A percentile compares a stretch with the other conserved stretches of the same genome.
Conservation (phyloP, 176 grass and related monocot species). For the Lolium perenne region DNA sequence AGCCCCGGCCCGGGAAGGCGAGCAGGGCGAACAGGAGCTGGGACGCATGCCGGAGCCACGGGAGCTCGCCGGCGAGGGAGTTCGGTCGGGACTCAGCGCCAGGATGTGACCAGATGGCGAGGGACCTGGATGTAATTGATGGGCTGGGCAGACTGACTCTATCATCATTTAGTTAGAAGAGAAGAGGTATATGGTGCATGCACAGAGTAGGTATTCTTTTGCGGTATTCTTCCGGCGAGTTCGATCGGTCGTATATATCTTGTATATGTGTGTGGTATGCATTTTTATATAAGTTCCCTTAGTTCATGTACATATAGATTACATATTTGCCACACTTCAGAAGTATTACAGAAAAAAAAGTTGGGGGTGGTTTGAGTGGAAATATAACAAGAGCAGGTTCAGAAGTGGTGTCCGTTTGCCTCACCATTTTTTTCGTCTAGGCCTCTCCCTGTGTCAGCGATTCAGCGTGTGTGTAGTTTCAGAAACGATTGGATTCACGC, state of each 20-base stretch:
- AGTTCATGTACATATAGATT: conserved; percentile 38
- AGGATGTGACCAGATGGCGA: conserved; percentile 43
- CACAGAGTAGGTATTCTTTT: conserved; percentile 52
- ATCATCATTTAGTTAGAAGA: background rate
- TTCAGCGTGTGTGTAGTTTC: too few species aligned
- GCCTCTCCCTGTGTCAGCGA: too few species aligned
- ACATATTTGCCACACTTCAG: too few species aligned
- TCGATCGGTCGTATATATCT: conserved; percentile 15
- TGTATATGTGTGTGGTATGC: conserved; percentile 43
- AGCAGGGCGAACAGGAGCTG: conserved; percentile 48
- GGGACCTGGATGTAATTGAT: conserved; percentile 88
- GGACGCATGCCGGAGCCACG: conserved; percentile 65
- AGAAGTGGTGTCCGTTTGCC: background rate
- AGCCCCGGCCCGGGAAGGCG: background rate
- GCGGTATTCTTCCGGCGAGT: conserved; percentile 1
- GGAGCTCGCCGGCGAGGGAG: conserved; percentile 73
- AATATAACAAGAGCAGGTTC: conserved; percentile 39
- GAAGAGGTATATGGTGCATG: conserved; percentile 8
- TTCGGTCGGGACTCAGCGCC: conserved; percentile 7
- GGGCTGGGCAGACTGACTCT: conserved; percentile 66
- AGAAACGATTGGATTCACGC: too few species aligned
- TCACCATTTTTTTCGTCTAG: background rate
- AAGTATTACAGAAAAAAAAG: too few species aligned
- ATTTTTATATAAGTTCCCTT: conserved; percentile 18
- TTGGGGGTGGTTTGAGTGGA: conserved; percentile 7